Evolutionary conservation across 2,329 filamentous ascomycete genomes (phyloP), one percentile per base, ranked within the genome.

Genomic region (Hymenoscyphus occultus): DNA sequence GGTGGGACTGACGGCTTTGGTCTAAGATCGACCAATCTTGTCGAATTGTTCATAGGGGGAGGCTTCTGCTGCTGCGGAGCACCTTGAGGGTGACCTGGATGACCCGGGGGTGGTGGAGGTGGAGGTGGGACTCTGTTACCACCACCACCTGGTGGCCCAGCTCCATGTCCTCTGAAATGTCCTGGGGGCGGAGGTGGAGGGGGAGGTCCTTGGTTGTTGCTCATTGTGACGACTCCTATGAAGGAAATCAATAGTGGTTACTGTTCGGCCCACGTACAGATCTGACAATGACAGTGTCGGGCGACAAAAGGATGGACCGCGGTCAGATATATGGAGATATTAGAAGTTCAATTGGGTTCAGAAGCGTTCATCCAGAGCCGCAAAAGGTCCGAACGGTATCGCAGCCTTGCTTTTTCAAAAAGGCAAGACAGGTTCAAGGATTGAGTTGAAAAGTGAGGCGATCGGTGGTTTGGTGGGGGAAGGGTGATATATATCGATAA

Each of bases 1-100:
- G 65, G 32, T 42, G 59, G 67, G 5, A 63, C 62, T 35, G 35
- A 35, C 14, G 68, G 67, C 14, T 13, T 32, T 19, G 45, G 60
- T 16, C 64, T 69, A 51, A 75, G 67, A 35, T 75, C 72, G 4
- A 63, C 59, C 32, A 72, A 64, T 31, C 67, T 60, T 22, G 60
- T 68, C 14, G 72, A 73, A 39, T 66, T 64, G 42, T 64, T 10
- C 56, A 67, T 60, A 31, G 63, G 67, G 2, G 65, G 68, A 28
- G 9, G 54, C 1, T 22, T 22, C 35, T 28, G 60, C 31, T 14
- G 39, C 22, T 39, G 58, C 2, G 48, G 57, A 40, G 57, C 57
- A 32, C 54, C 59, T 60, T 57, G 60, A 57, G 48, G 39, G 14
- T 32, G 39, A 16, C 35, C 35, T n/a, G 9, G 22, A 35, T 39